A percentile compares a stretch with the other conserved stretches of the same genome.
phyloP scores from a whole-genome alignment of 1,284 basidiomycete species.

The Wallemia ichthyophaga region DNA sequence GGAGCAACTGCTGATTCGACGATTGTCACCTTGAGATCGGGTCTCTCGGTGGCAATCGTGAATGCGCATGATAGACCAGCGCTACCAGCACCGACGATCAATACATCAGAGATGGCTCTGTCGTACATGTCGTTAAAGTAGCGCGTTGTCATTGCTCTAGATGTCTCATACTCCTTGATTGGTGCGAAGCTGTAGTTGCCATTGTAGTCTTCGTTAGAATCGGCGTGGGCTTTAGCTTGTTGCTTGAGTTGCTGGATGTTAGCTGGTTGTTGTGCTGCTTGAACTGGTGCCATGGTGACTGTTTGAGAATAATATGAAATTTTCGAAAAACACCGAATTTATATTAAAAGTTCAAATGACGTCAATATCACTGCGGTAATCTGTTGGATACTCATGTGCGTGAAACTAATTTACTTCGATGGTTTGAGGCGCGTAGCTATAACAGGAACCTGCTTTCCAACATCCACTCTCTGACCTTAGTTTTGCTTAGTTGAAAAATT shows the following conservation, averaged over 20 bases:
- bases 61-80: conserved; percentile 53
- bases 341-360: too few relatives aligned
- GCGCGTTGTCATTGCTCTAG: conserved; percentile 48
- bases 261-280: not conserved
- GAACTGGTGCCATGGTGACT: not conserved
- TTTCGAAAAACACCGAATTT: too few relatives aligned
- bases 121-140: conserved; percentile 31
- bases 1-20: conserved; percentile 54
- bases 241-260: not conserved
- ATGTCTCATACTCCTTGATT: conserved; percentile 31
- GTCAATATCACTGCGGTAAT: too few relatives aligned
- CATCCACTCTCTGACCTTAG: too few relatives aligned
- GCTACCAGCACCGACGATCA: conserved; percentile 48
- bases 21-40: conserved; percentile 49
- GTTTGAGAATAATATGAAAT: too few relatives aligned
- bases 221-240: not conserved
- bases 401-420: too few relatives aligned
- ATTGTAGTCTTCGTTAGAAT: conserved; percentile 22
- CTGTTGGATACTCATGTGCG: too few relatives aligned
- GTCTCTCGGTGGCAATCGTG: conserved; percentile 32
- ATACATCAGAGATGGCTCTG: conserved; percentile 39
- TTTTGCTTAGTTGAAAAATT: too few relatives aligned
- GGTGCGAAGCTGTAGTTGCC: conserved; percentile 23
- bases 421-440: too few relatives aligned
- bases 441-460: too few relatives aligned